Conservation (phyloP, 805 yeast genomes). For the Ogataea glucozyma region DNA sequence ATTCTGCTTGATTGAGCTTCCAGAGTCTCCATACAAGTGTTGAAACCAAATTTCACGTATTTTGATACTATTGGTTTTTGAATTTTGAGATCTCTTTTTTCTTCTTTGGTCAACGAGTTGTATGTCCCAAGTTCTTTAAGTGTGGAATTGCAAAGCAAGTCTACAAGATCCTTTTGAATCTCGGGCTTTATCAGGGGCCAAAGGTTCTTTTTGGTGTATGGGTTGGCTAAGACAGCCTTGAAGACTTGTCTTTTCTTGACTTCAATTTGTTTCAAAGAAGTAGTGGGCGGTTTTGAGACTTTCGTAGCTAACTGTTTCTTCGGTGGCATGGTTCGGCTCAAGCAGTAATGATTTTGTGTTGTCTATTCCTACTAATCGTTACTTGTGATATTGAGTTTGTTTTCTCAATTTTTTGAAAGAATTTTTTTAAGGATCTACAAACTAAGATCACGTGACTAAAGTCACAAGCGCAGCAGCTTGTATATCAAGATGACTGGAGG, state of each 20-base stretch:
- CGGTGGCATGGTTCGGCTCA: neutral
- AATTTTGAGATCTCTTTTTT: slow-evolving; percentile 22
- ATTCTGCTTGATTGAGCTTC: slow-evolving; percentile 42
- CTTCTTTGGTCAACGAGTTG: slow-evolving; percentile 27
- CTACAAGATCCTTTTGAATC: slow-evolving; percentile 34
- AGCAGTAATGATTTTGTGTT: too few species aligned
- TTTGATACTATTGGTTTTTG: slow-evolving; percentile 31
- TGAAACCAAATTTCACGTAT: slow-evolving; percentile 50
- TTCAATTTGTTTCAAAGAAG: slow-evolving; percentile 44
- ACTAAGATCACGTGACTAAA: too few species aligned
- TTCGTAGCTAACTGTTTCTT: neutral
- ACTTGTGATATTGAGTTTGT: neutral
- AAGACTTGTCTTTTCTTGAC: slow-evolving; percentile 55
- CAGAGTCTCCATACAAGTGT: slow-evolving; percentile 50
- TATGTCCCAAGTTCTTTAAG: slow-evolving; percentile 20
- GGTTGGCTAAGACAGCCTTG: slow-evolving; percentile 65
- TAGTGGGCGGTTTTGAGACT: slow-evolving; percentile 1
- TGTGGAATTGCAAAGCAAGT: slow-evolving; percentile 19
- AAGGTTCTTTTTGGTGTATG: slow-evolving; percentile 46
- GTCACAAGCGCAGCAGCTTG: too few species aligned
- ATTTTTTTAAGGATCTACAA: too few species aligned
- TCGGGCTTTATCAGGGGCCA: slow-evolving; percentile 46
- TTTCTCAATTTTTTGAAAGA: neutral
- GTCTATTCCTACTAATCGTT: too few species aligned
- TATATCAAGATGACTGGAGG: too few species aligned